phyloP scores from a whole-genome alignment of 2,329 filamentous ascomycete genomes.

The Sclerotinia subarctica region DNA sequence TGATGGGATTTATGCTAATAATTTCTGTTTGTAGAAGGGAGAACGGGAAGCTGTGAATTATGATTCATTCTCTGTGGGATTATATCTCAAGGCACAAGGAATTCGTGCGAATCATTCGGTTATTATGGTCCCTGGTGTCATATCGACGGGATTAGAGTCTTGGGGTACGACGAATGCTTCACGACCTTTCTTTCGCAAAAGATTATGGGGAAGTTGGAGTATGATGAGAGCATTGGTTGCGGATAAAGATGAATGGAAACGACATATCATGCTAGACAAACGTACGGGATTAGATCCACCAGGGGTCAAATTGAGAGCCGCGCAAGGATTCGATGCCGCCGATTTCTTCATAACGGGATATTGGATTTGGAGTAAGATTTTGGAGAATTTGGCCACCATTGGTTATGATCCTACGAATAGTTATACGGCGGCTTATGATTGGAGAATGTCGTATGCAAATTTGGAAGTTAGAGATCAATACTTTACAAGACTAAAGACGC shows the following conservation, averaged over 20 bases:
- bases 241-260: slow-evolving; percentile 93
- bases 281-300: slow-evolving; percentile 87
- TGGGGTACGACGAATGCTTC: slow-evolving; percentile 89
- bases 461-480: slow-evolving; percentile 90
- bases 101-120: slow-evolving; percentile 80
- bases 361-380: slow-evolving; percentile 93
- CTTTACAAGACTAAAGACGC: slow-evolving; percentile 83
- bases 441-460: slow-evolving; percentile 86
- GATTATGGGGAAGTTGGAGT: slow-evolving; percentile 96
- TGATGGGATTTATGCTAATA: slow-evolving; percentile 13
- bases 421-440: slow-evolving; percentile 76
- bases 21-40: slow-evolving; percentile 55
- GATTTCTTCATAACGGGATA: slow-evolving; percentile 92
- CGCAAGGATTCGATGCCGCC: slow-evolving; percentile 94
- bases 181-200: slow-evolving; percentile 86
- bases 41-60: slow-evolving; percentile 87
- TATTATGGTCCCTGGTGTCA: slow-evolving; percentile 96
- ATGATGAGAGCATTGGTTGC: slow-evolving; percentile 96
- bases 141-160: slow-evolving; percentile 93
- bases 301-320: slow-evolving; percentile 80
- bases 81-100: slow-evolving; percentile 78
- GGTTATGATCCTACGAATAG: slow-evolving; percentile 86
- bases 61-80: slow-evolving; percentile 88
- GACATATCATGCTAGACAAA: slow-evolving; percentile 95
- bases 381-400: slow-evolving; percentile 93